Percentiles rank a stretch among this genome's conserved stretches.
These are phyloP conservation scores for Eucalyptus sideroxylon DNA, from an alignment of 345 rosid species.

Conservation along the genomic window DNA sequence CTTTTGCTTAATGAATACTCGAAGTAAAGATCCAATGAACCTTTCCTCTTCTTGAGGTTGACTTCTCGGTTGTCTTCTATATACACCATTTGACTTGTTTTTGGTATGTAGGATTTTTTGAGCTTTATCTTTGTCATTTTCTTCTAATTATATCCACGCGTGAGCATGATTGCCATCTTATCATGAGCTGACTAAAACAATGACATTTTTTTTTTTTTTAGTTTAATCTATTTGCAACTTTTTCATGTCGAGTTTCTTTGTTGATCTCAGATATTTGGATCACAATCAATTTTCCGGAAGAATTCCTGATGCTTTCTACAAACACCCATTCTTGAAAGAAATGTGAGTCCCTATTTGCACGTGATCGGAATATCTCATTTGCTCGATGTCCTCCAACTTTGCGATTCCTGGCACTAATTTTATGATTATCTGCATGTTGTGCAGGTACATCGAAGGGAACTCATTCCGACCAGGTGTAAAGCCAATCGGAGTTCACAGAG, in stretches of 20 bases:
- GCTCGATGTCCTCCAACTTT: not conserved
- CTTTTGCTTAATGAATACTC: not conserved
- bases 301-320: conserved; percentile 60
- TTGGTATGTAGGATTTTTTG: not conserved
- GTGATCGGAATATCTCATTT: not conserved
- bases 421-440: not conserved
- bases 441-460: conserved; percentile 78
- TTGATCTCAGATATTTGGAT: conserved; percentile 58
- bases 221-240: not conserved
- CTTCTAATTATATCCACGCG: not conserved
- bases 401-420: not conserved
- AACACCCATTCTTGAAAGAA: conserved; percentile 57
- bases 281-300: conserved; percentile 67
- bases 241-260: not conserved
- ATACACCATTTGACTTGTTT: not conserved
- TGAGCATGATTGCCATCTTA: not conserved
- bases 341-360: conserved; percentile 28
- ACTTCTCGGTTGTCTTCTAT: not conserved
- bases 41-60: not conserved
- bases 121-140: not conserved
- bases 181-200: not conserved
- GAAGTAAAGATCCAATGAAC: not conserved
- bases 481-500: conserved; percentile 55
- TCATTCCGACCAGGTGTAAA: conserved; percentile 46
- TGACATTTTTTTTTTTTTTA: too few relatives aligned